Base-by-base conservation (phyloP, 2,329 filamentous ascomycete species). In the Apiospora marii region DNA sequence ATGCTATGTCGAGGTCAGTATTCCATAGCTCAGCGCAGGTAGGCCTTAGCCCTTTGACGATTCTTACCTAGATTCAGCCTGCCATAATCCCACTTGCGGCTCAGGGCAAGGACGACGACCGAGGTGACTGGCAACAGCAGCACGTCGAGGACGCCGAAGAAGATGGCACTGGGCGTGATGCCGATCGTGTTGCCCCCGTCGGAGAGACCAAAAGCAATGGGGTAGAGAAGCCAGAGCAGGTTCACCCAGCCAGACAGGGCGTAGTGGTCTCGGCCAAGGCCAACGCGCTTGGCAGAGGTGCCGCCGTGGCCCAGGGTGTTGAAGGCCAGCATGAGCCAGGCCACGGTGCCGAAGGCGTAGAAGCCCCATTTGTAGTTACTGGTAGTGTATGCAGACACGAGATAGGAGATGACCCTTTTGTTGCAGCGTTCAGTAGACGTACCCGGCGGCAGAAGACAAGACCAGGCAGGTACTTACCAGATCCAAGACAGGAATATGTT, bases 361-460 rank as follows among this genome's bases (percentile, higher is more conserved):
- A 88, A 90, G 7, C 88, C 88, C 88, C 88, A 90, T 80, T 89
- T 89, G 80, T 90, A 89, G 75, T 81, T 83, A 68, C 84, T 84
- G 8, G 77, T 72, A 4, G 86, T 87, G 79, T 84, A 86, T 70
- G 87, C 86, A 30, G 82, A 82, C 70, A 84, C 81, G 43, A 89
- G 83, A 77, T 88, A 89, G 30, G 82, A 81, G 75, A 89, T 75
- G 74, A 88, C 77, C 86, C 79, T 80, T 68, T 80, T 68, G 30
- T n/a, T 22, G 19, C 19, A 22, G 16, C 8, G 5, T 64, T 51
- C 19, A 64, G 34, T 64, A 24, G 19, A n/a, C 41, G 34, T 30
- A 64, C 14, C 19, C n/a, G 13, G 19, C 4, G 34, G n/a, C 58
- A 41, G 41, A 30, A 44, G 51, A 43, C 22, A 48, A 37, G 12